These are phyloP conservation scores for Coniochaeta ligniaria DNA, from an alignment of 2,329 filamentous ascomycete species.

Conservation along the genomic window DNA sequence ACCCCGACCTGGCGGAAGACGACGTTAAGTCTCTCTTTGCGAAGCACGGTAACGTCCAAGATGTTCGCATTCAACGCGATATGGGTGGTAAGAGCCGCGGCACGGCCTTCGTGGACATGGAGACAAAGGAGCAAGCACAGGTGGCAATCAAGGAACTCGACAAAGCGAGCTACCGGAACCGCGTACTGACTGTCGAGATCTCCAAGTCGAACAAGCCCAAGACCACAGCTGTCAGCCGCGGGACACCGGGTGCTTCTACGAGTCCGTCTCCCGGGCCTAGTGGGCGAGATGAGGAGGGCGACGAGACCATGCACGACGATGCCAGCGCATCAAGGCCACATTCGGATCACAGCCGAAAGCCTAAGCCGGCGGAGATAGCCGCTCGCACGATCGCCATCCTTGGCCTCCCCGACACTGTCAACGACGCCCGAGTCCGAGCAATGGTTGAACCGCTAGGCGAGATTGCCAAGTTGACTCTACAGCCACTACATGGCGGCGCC, in stretches of 20 bases:
- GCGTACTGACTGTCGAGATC: constrained; percentile 60
- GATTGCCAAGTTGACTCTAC: constrained; percentile 69
- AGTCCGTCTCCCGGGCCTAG: constrained; percentile 26
- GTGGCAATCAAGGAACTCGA: constrained; percentile 61
- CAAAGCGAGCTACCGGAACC: constrained; percentile 60
- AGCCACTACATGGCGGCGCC: constrained; percentile 77
- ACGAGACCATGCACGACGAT: constrained; percentile 29
- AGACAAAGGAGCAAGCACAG: constrained; percentile 60
- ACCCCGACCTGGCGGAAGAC: constrained; percentile 52
- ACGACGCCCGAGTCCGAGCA: constrained; percentile 71
- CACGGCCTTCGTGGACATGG: constrained; percentile 73
- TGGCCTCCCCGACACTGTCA: constrained; percentile 86
- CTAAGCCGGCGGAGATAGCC: constrained; percentile 37
- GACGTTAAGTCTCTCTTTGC: constrained; percentile 66
- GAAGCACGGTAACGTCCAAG: constrained; percentile 68
- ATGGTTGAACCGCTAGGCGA: constrained; percentile 64
- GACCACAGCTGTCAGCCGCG: constrained; percentile 38
- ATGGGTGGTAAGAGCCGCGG: constrained; percentile 65
- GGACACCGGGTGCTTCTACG: constrained; percentile 22
- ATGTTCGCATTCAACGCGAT: constrained; percentile 63
- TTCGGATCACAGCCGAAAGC: constrained; percentile 11
- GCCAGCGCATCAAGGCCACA: constrained; percentile 4
- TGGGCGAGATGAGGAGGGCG: constrained; percentile 23
- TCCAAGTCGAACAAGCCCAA: constrained; percentile 49
- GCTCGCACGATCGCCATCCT: constrained; percentile 75